Percentiles rank a stretch among this genome's conserved stretches.
phyloP scores from a whole-genome alignment of 345 rosid species.

The Sapria himalayana region DNA sequence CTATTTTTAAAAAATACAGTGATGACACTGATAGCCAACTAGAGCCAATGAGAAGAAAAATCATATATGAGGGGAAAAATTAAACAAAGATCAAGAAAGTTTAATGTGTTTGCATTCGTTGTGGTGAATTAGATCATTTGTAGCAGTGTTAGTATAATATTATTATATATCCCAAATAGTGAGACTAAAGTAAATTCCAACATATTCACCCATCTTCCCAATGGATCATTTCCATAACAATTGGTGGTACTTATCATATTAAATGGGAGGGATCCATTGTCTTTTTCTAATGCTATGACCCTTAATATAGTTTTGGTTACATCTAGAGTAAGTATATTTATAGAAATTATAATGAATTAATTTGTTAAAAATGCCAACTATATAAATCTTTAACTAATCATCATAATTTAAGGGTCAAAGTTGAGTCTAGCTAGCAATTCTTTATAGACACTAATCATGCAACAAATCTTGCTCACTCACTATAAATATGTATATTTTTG shows the following conservation, averaged over 20 bases:
- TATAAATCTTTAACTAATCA: too few relatives aligned
- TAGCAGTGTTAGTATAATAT: background rate
- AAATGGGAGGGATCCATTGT: background rate
- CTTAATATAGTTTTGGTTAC: too few relatives aligned
- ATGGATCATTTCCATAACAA: background rate
- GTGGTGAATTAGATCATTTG: background rate
- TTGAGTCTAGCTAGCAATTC: too few relatives aligned
- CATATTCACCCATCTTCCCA: background rate
- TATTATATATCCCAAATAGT: background rate
- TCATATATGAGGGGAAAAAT: background rate
- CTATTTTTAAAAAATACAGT: background rate
- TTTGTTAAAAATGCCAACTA: too few relatives aligned
- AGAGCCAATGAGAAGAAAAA: background rate
- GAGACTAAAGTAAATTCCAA: background rate
- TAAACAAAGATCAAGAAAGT: background rate
- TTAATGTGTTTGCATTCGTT: background rate
- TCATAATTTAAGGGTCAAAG: too few relatives aligned
- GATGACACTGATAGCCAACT: background rate
- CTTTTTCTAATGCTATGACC: background rate
- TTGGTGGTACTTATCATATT: background rate
- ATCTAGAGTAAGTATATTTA: too few relatives aligned
- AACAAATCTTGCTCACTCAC: too few relatives aligned
- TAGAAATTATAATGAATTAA: too few relatives aligned
- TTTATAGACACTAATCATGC: too few relatives aligned
- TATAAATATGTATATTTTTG: too few relatives aligned